Evolutionary conservation across 805 yeast species (phyloP).

Genomic region (Henningerozyma blattae): DNA sequence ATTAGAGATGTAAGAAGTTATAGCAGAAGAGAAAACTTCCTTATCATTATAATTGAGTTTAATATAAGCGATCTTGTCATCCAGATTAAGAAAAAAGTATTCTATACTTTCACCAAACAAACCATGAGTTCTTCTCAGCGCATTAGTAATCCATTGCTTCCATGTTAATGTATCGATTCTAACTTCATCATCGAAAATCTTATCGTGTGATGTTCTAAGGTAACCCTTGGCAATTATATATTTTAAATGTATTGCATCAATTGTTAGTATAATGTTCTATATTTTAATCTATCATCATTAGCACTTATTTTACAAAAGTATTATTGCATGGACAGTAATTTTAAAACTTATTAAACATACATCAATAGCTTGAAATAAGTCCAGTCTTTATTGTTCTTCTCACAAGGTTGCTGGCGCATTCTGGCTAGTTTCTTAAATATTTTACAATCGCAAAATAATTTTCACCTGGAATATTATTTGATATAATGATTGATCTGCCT

Average conservation of each 20-base stretch:
- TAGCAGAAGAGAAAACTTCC: constrained; percentile 19
- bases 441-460: too few relatives aligned
- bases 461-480: too few relatives aligned
- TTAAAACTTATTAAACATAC: constrained; percentile 13
- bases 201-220: constrained; percentile 16
- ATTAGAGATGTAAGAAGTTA: constrained; percentile 23
- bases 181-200: constrained; percentile 10
- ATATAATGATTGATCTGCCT: too few relatives aligned
- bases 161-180: constrained; percentile 27
- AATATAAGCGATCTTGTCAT: constrained; percentile 15
- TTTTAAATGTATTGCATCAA: too few relatives aligned
- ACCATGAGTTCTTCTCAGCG: constrained; percentile 29
- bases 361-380: constrained; percentile 12
- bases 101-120: constrained; percentile 30
- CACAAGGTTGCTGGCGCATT: constrained; percentile 1
- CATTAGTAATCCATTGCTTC: constrained; percentile 26
- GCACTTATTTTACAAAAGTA: background rate
- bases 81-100: constrained; percentile 18
- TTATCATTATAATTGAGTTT: constrained; percentile 21
- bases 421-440: too few relatives aligned
- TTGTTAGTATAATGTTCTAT: too few relatives aligned
- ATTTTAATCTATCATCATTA: background rate
- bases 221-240: background rate
- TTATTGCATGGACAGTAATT: background rate
- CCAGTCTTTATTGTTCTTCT: constrained; percentile 12